These are phyloP conservation scores for Phaffomyces opuntiae DNA, from an alignment of 805 yeast species.

Conservation along the genomic window DNA sequence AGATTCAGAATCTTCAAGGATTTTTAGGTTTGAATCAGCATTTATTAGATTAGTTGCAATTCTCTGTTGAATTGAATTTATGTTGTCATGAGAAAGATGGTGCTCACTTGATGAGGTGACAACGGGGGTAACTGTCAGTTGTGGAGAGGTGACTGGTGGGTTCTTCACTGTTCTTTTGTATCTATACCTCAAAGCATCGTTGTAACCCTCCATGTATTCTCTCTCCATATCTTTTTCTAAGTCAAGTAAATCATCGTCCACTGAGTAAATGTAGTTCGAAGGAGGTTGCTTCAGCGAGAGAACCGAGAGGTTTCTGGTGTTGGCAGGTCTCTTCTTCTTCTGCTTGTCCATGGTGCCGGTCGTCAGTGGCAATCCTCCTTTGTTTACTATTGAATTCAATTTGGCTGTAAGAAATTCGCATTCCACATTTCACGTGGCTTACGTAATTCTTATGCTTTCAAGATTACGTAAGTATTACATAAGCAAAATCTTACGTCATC, in stretches of 20 bases:
- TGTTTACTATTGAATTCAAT: no score
- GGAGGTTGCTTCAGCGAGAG: conserved; percentile 1
- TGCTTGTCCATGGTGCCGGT: not conserved
- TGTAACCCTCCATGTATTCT: conserved; percentile 64
- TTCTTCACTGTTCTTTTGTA: conserved; percentile 25
- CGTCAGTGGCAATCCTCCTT: no score
- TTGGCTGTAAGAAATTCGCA: no score
- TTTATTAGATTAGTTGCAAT: conserved; percentile 17
- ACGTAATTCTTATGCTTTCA: no score
- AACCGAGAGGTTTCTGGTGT: conserved; percentile 17
- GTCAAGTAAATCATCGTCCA: conserved; percentile 77
- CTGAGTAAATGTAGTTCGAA: conserved; percentile 49
- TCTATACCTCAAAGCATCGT: conserved; percentile 57
- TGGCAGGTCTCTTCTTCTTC: conserved; percentile 19
- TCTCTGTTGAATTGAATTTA: conserved; percentile 4
- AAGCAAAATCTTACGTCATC: no score
- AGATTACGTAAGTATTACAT: no score
- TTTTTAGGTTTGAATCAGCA: conserved; percentile 20
- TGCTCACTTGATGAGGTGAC: not conserved
- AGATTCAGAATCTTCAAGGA: conserved; percentile 19
- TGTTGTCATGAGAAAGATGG: no score
- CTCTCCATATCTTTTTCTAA: conserved; percentile 51
- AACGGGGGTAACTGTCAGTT: not conserved
- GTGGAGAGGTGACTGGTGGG: not conserved
- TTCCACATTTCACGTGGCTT: no score